Evolutionary conservation across 257 asterid species (phyloP).

Genomic region (Jacaranda copaia): DNA sequence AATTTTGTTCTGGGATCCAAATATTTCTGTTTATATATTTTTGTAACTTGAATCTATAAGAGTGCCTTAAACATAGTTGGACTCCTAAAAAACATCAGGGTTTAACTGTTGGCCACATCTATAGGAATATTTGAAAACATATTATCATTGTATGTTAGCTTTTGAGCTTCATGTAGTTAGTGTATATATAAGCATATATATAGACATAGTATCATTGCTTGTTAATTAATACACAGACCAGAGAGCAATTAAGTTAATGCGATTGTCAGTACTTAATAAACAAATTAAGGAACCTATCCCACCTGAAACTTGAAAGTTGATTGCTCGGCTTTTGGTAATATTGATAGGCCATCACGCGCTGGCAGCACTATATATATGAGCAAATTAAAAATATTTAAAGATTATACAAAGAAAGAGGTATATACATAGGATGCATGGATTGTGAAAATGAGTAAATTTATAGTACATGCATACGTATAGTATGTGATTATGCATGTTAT

Average conservation of each 20-base stretch:
- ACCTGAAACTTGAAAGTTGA: constrained; percentile 67
- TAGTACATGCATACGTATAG: background rate
- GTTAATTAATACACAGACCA: too few relatives aligned
- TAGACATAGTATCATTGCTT: too few relatives aligned
- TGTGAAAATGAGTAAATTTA: background rate
- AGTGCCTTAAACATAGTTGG: background rate
- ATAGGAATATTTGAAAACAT: constrained; percentile 66
- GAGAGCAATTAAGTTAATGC: too few relatives aligned
- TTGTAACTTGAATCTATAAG: background rate
- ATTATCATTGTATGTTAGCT: constrained; percentile 18
- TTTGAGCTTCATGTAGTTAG: constrained; percentile 47
- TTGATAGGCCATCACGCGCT: constrained; percentile 45
- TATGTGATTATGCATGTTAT: constrained; percentile 27
- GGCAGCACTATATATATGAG: constrained; percentile 57
- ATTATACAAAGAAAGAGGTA: background rate
- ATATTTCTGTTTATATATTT: background rate
- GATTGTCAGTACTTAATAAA: too few relatives aligned
- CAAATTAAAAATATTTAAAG: constrained; percentile 7
- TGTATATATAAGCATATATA: too few relatives aligned
- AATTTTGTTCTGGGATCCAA: background rate
- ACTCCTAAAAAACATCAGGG: background rate
- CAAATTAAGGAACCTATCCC: background rate
- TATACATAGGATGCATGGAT: too few relatives aligned
- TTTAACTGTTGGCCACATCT: constrained; percentile 21
- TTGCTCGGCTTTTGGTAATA: constrained; percentile 47